A percentile compares a stretch with the other conserved stretches of the same genome.
Conservation (phyloP, 306 rosid species). For the Cucumis hystrix region DNA sequence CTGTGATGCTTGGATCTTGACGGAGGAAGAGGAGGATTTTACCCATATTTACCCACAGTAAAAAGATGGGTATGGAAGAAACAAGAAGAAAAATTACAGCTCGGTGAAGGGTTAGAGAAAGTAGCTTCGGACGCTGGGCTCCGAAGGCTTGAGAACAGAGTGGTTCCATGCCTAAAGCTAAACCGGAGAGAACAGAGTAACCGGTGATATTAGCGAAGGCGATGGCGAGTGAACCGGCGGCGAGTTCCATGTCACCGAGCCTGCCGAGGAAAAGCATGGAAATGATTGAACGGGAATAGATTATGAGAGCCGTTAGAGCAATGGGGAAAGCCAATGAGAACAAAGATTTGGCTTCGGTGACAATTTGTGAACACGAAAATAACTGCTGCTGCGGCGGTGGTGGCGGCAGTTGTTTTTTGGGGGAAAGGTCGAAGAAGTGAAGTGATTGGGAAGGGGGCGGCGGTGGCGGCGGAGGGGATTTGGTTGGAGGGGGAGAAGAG, state of each 20-base stretch:
- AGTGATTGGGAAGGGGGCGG: neutral
- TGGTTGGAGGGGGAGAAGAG: neutral
- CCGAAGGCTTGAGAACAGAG: slow-evolving; percentile 94
- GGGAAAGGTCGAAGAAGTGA: neutral
- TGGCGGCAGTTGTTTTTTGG: neutral
- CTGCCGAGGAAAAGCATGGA: slow-evolving; percentile 81
- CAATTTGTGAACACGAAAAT: neutral
- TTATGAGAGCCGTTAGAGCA: slow-evolving; percentile 51
- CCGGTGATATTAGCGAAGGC: slow-evolving; percentile 91
- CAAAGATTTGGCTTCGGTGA: slow-evolving; percentile 37
- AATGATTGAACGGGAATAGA: slow-evolving; percentile 67
- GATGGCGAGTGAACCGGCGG: slow-evolving; percentile 68
- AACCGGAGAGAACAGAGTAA: slow-evolving; percentile 75
- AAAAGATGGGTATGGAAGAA: slow-evolving; percentile 58
- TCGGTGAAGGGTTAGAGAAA: slow-evolving; percentile 74
- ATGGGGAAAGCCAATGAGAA: slow-evolving; percentile 48
- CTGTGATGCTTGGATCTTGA: slow-evolving; percentile 36
- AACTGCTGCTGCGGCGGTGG: too few species aligned
- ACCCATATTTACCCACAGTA: slow-evolving; percentile 60
- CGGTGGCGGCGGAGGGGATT: neutral
- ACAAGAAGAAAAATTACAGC: slow-evolving; percentile 42
- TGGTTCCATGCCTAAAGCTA: slow-evolving; percentile 83
- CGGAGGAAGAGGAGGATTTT: slow-evolving; percentile 28
- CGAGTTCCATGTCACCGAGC: slow-evolving; percentile 59
- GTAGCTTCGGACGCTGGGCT: slow-evolving; percentile 61